A percentile compares a stretch with the other conserved stretches of the same genome.
These are phyloP conservation scores for Pittosporum tobira DNA, from an alignment of 129 eudicot genomes.

Conservation along the genomic window DNA sequence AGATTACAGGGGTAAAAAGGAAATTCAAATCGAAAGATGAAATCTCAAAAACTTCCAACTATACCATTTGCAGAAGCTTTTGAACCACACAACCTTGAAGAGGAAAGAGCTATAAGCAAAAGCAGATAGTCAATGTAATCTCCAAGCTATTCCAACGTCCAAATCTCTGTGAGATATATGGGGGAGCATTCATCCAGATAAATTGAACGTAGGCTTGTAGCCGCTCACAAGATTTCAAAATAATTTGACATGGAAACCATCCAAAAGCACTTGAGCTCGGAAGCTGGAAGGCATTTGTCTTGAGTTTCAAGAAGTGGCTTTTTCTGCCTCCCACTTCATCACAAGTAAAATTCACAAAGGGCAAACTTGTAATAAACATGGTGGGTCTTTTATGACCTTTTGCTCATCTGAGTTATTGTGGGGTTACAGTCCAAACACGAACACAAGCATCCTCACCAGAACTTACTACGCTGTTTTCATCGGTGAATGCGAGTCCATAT, in stretches of 20 bases:
- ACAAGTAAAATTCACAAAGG: conserved; percentile 20
- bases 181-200: too few relatives aligned
- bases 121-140: not conserved
- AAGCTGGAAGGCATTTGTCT: too few relatives aligned
- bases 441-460: conserved; percentile 93
- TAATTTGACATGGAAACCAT: too few relatives aligned
- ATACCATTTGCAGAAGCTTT: not conserved
- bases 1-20: too few relatives aligned
- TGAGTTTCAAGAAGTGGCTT: not conserved
- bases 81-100: not conserved
- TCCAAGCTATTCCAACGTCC: not conserved
- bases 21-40: too few relatives aligned
- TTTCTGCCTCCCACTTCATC: conserved; percentile 7
- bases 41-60: not conserved
- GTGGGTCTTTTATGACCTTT: conserved; percentile 9
- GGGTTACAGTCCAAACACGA: conserved; percentile 64
- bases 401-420: conserved; percentile 26
- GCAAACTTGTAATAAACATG: conserved; percentile 9
- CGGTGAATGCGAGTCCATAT: conserved; percentile 73
- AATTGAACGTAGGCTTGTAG: too few relatives aligned
- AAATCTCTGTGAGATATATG: too few relatives aligned
- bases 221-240: too few relatives aligned
- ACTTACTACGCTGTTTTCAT: conserved; percentile 54
- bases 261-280: too few relatives aligned
- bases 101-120: not conserved